phyloP scores from a whole-genome alignment of 2,329 filamentous ascomycete genomes.

The Aspergillus sp. region DNA sequence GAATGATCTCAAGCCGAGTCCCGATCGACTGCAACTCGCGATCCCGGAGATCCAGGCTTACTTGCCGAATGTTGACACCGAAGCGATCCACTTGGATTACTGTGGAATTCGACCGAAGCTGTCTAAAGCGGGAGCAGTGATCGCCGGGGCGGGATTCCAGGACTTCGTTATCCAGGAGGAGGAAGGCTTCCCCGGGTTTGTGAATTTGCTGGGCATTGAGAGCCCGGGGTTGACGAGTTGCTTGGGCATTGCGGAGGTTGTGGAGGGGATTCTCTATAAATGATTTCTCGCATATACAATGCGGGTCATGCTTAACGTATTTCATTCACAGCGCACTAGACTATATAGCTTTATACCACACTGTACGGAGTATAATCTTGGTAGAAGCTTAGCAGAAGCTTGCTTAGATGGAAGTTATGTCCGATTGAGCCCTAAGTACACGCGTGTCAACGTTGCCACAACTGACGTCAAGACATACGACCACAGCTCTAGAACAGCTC shows the following conservation, averaged over 20 bases:
- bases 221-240: constrained; percentile 86
- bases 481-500: not conserved
- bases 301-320: not conserved
- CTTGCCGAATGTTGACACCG: constrained; percentile 69
- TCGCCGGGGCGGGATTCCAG: constrained; percentile 63
- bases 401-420: not conserved
- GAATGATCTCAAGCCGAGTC: constrained; percentile 67
- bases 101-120: constrained; percentile 91
- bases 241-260: constrained; percentile 80
- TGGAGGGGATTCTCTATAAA: constrained; percentile 57
- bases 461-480: constrained; percentile 3
- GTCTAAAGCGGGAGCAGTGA: constrained; percentile 57
- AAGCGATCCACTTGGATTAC: constrained; percentile 75
- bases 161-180: constrained; percentile 83
- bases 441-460: not conserved
- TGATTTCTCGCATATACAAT: not conserved
- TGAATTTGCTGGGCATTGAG: constrained; percentile 91
- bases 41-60: constrained; percentile 75
- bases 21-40: constrained; percentile 63
- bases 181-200: constrained; percentile 75
- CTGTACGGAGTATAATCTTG: not conserved
- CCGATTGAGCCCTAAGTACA: too few species aligned
- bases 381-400: not conserved
- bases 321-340: not conserved
- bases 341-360: not conserved